Evolutionary conservation across 148 eudicot species (phyloP).

Genomic region (Rhododendron ferrugineum): DNA sequence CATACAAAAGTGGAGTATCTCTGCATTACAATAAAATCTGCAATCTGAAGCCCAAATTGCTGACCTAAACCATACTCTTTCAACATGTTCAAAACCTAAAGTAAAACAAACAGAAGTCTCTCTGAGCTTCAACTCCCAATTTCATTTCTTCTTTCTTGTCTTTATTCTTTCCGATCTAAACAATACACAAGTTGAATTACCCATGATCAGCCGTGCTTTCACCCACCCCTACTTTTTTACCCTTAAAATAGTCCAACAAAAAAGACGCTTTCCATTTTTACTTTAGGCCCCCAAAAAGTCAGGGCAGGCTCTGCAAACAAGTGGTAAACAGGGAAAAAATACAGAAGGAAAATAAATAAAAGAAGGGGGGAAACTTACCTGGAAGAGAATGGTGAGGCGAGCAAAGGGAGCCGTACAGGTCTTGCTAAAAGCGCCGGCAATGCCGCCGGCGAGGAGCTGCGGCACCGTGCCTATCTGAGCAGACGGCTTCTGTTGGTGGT

Average conservation of each 20-base stretch:
- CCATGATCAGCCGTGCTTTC: too few species aligned
- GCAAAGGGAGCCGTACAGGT: conserved; percentile 62
- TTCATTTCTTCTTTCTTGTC: background rate
- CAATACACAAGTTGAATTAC: background rate
- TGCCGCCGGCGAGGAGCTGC: conserved; percentile 37
- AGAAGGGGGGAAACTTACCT: conserved; percentile 32
- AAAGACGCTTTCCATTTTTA: too few species aligned
- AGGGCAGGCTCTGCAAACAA: background rate
- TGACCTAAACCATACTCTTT: background rate
- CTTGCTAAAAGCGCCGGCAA: conserved; percentile 57
- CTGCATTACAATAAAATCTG: background rate
- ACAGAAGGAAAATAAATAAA: background rate
- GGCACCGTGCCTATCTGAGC: conserved; percentile 26
- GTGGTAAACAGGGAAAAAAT: background rate
- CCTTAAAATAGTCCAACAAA: too few species aligned
- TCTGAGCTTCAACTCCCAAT: background rate
- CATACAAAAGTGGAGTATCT: background rate
- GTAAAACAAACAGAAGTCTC: background rate
- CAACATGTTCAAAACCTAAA: background rate
- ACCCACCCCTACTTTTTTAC: background rate
- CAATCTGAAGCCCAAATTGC: background rate
- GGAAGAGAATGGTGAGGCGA: conserved; percentile 86
- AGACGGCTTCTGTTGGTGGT: conserved; percentile 11
- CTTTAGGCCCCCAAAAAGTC: too few species aligned
- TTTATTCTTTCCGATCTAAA: background rate